A percentile compares a stretch with the other conserved stretches of the same genome.
phyloP scores from a whole-genome alignment of 176 grass and related monocot genomes.

The barley (Hordeum vulgare) region DNA sequence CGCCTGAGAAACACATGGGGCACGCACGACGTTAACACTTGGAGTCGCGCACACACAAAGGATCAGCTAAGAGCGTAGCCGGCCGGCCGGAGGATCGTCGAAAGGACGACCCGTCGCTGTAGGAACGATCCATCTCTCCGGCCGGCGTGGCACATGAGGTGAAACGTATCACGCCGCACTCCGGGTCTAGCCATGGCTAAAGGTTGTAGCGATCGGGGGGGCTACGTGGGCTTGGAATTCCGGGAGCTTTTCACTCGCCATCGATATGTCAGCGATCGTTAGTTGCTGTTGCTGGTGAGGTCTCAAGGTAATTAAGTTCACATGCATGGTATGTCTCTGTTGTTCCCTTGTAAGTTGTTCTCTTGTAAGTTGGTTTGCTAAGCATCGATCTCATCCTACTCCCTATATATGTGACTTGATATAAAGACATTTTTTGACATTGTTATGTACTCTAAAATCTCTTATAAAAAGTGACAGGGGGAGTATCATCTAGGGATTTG shows the following conservation, averaged over 20 bases:
- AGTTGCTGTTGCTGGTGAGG: neutral
- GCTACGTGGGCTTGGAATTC: neutral
- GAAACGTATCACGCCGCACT: neutral
- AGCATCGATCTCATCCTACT: neutral
- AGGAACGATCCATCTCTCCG: neutral
- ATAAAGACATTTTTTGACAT: too few species aligned
- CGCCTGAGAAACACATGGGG: neutral
- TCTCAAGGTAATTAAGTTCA: neutral
- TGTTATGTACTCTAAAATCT: too few species aligned
- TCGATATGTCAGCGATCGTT: neutral
- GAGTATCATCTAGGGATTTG: too few species aligned
- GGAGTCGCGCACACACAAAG: neutral
- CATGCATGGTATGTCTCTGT: neutral
- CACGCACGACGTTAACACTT: neutral
- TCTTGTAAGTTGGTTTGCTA: neutral
- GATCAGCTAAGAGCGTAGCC: neutral
- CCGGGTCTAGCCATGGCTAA: neutral
- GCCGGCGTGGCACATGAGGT: neutral
- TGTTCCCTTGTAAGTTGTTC: neutral
- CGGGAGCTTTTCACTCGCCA: neutral
- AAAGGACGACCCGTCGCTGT: neutral
- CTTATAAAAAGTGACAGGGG: too few species aligned
- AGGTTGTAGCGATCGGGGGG: neutral
- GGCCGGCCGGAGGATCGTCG: neutral
- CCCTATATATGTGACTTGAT: too few species aligned